phyloP scores from a whole-genome alignment of 1,284 basidiomycete genomes.

The Irpex sp. region DNA sequence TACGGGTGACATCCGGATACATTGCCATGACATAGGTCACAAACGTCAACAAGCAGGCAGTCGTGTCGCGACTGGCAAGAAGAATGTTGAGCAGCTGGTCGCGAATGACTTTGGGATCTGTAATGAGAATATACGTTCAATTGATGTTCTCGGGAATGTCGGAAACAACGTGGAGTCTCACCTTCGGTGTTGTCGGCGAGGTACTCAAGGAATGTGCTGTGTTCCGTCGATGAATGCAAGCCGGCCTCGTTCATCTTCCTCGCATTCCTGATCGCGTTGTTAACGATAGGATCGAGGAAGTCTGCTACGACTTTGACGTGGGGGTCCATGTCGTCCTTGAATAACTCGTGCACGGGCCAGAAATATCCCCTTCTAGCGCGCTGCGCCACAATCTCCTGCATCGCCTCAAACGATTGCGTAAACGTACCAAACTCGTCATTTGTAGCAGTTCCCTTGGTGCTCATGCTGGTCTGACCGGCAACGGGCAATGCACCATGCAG shows the following conservation, averaged over 20 bases:
- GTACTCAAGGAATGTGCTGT: slow-evolving; percentile 65
- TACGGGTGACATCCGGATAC: slow-evolving; percentile 49
- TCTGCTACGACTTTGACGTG: slow-evolving; percentile 49
- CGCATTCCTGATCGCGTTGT: slow-evolving; percentile 47
- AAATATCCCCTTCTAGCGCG: slow-evolving; percentile 54
- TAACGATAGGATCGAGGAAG: slow-evolving; percentile 63
- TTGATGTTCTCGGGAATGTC: not conserved
- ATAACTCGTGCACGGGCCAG: slow-evolving; percentile 68
- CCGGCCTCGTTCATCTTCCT: slow-evolving; percentile 35
- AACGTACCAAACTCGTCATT: slow-evolving; percentile 62
- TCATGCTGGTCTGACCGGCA: slow-evolving; percentile 9
- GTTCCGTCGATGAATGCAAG: slow-evolving; percentile 36
- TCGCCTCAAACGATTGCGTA: slow-evolving; percentile 58
- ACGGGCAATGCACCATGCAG: slow-evolving; percentile 35
- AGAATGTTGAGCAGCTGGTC: slow-evolving; percentile 74
- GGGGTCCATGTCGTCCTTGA: slow-evolving; percentile 50
- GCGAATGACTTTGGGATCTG: slow-evolving; percentile 49
- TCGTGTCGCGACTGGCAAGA: slow-evolving; percentile 72
- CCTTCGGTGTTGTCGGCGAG: slow-evolving; percentile 63
- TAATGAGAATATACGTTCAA: not conserved
- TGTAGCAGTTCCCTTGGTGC: slow-evolving; percentile 58
- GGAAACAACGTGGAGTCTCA: slow-evolving; percentile 24
- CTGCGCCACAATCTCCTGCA: slow-evolving; percentile 51
- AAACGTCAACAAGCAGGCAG: slow-evolving; percentile 60
- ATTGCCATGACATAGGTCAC: slow-evolving; percentile 64